Evolutionary conservation across 345 rosid genomes (phyloP).

Genomic region (Gossypium mustelinum): DNA sequence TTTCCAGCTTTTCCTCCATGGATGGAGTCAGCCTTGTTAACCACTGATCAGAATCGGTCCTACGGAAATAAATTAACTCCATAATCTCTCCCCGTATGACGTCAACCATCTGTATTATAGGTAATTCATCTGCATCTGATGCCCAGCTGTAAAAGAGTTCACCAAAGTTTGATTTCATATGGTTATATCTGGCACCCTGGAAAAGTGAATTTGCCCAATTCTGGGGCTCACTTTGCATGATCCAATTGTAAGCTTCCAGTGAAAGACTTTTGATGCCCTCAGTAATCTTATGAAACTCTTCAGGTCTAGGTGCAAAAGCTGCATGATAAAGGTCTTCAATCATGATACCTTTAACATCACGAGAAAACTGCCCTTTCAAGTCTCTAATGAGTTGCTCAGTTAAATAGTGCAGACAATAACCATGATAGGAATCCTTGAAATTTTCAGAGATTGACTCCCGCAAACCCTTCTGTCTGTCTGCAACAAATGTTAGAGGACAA

Average conservation of each 20-base stretch:
- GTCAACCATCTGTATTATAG: conserved; percentile 90
- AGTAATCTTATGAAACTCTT: conserved; percentile 49
- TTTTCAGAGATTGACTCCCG: conserved; percentile 59
- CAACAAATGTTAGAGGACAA: conserved; percentile 69
- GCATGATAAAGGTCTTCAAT: conserved; percentile 74
- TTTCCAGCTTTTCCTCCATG: conserved; percentile 72
- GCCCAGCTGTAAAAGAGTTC: conserved; percentile 78
- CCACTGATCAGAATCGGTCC: conserved; percentile 52
- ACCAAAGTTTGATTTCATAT: conserved; percentile 75
- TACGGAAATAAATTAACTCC: conserved; percentile 52
- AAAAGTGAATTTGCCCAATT: conserved; percentile 91
- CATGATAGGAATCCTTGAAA: conserved; percentile 62
- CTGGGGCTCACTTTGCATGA: conserved; percentile 72
- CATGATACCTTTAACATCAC: conserved; percentile 71
- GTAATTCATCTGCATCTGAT: conserved; percentile 75
- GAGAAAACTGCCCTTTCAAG: conserved; percentile 87
- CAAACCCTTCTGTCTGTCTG: conserved; percentile 73
- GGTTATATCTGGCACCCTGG: conserved; percentile 80
- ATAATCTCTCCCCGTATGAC: conserved; percentile 62
- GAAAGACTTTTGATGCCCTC: conserved; percentile 80
- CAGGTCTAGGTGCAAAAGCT: conserved; percentile 59
- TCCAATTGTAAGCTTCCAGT: conserved; percentile 76
- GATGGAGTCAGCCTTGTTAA: conserved; percentile 63
- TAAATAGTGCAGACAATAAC: conserved; percentile 65
- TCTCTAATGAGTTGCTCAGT: conserved; percentile 68